Percentiles rank a stretch among this genome's conserved stretches.
These are phyloP conservation scores for Globisporangium splendens DNA, from an alignment of 352 stramenopile genomes.

Conservation along the genomic window DNA sequence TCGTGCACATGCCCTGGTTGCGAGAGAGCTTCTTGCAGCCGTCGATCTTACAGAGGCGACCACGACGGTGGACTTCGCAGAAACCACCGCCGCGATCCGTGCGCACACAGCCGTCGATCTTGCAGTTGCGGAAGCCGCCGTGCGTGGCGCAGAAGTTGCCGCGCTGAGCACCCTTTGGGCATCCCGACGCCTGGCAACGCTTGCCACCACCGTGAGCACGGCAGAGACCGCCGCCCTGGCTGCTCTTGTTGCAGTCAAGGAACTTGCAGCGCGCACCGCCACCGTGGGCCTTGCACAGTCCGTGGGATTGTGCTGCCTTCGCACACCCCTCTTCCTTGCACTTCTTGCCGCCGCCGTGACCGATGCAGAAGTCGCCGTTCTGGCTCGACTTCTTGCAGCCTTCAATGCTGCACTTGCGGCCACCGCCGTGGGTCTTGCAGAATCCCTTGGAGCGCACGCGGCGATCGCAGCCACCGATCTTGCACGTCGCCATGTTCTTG, in stretches of 20 bases:
- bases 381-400: slow-evolving; percentile 86
- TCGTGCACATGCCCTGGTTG: slow-evolving; percentile 88
- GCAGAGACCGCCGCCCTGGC: slow-evolving; percentile 72
- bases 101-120: slow-evolving; percentile 78
- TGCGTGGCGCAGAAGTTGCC: slow-evolving; percentile 85
- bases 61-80: slow-evolving; percentile 82
- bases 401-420: slow-evolving; percentile 80
- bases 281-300: slow-evolving; percentile 81
- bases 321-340: slow-evolving; percentile 79
- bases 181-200: slow-evolving; percentile 65
- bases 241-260: slow-evolving; percentile 80
- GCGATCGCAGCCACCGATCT: slow-evolving; percentile 52
- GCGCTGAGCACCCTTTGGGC: slow-evolving; percentile 76
- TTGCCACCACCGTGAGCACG: slow-evolving; percentile 78
- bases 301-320: slow-evolving; percentile 84
- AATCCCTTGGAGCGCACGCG: slow-evolving; percentile 79
- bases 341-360: slow-evolving; percentile 84
- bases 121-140: slow-evolving; percentile 85
- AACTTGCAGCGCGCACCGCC: slow-evolving; percentile 83
- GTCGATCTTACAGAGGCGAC: slow-evolving; percentile 77
- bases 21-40: slow-evolving; percentile 87
- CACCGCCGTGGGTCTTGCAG: slow-evolving; percentile 83
- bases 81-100: slow-evolving; percentile 81
- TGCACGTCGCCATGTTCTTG: slow-evolving; percentile 63
- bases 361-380: slow-evolving; percentile 86